Conservation (phyloP, 371 early-diverging fungal species). For the Choanephora cucurbitarum region DNA sequence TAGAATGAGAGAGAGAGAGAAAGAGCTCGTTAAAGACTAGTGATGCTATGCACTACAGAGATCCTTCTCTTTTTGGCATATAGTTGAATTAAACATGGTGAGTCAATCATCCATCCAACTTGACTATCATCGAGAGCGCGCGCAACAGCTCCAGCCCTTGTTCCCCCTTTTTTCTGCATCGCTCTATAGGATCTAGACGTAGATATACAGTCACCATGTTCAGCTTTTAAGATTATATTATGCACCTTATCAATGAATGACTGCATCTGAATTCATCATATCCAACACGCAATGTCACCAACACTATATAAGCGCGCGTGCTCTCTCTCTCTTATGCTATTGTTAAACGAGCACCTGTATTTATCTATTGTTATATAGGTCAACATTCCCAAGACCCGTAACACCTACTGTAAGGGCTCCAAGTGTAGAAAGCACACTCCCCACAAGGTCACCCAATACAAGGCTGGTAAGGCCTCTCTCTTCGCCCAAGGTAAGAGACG, state of each 20-base stretch:
- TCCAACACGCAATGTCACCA: no score
- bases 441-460: conserved; percentile 99
- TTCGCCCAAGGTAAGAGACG: conserved; percentile 92
- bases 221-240: no score
- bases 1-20: neutral
- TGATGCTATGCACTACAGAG: neutral
- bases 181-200: no score
- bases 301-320: no score
- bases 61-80: conserved; percentile 29
- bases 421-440: conserved; percentile 97
- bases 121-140: neutral
- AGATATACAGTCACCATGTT: no score
- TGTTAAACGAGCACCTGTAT: no score
- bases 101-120: conserved; percentile 7
- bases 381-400: conserved; percentile 96
- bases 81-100: conserved; percentile 27
- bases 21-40: neutral
- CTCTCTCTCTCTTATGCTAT: no score
- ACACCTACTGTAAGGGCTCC: conserved; percentile 96
- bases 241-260: no score
- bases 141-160: neutral
- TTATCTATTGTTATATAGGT: conserved; percentile 56
- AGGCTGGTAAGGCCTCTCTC: conserved; percentile 98
- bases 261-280: no score
- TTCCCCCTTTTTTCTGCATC: no score